Percentiles rank a stretch among this genome's conserved stretches.
phyloP scores from a whole-genome alignment of 352 stramenopile genomes.

The Globisporangium okanoganense region DNA sequence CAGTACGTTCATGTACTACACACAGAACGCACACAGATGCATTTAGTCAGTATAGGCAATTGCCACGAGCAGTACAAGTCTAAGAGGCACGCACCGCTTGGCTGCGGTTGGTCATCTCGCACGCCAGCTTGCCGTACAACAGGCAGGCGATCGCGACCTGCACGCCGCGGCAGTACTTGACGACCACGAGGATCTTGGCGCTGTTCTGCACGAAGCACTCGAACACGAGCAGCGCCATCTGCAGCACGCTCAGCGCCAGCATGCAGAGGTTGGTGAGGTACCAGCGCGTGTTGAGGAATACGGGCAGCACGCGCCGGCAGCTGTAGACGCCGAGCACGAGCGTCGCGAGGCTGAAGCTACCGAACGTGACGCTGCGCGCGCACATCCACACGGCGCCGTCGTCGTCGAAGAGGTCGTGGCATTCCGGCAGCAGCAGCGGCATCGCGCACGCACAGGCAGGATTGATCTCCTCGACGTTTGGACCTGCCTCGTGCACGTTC shows the following conservation, averaged over 20 bases:
- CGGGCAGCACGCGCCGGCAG: conserved; percentile 46
- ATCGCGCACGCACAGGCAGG: neutral
- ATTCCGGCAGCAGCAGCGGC: conserved; percentile 46
- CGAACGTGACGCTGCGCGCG: conserved; percentile 59
- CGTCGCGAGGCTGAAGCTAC: conserved; percentile 49
- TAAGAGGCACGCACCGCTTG: conserved; percentile 18
- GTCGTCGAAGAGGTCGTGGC: conserved; percentile 33
- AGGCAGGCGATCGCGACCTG: conserved; percentile 68
- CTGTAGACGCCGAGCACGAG: conserved; percentile 37
- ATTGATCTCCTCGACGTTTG: neutral
- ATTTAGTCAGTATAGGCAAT: neutral
- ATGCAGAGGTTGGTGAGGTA: conserved; percentile 61
- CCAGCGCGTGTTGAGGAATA: conserved; percentile 52
- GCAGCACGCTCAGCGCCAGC: conserved; percentile 46
- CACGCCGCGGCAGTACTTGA: conserved; percentile 70
- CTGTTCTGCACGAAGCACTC: conserved; percentile 61
- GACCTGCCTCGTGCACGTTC: neutral
- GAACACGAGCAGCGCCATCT: conserved; percentile 64
- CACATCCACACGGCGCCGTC: conserved; percentile 39
- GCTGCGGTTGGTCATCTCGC: conserved; percentile 48
- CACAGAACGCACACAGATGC: neutral
- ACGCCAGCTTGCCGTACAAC: conserved; percentile 64
- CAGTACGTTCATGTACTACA: conserved; percentile 49
- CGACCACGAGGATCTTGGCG: conserved; percentile 53
- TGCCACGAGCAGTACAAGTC: neutral